Percentiles rank a stretch among this genome's conserved stretches.
Evolutionary conservation across 345 rosid species (phyloP).

Genomic region (Turritis glabra): DNA sequence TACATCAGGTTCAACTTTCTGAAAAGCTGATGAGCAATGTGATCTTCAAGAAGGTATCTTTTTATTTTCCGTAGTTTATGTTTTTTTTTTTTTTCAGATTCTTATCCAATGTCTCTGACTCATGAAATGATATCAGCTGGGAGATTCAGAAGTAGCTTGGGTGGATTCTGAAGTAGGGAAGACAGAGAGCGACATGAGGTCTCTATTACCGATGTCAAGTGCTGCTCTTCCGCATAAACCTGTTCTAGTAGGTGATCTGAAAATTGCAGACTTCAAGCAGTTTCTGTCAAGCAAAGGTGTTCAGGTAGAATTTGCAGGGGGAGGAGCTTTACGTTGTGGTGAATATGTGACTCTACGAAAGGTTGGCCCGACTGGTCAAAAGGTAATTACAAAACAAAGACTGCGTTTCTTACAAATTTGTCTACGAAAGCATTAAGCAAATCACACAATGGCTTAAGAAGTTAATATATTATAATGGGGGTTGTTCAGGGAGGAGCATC

Average conservation of each 20-base stretch:
- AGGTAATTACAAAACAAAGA: constrained; percentile 47
- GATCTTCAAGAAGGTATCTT: constrained; percentile 81
- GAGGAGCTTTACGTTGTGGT: constrained; percentile 91
- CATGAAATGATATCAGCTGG: constrained; percentile 53
- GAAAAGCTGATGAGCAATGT: constrained; percentile 97
- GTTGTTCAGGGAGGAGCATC: constrained; percentile 70
- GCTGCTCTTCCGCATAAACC: constrained; percentile 75
- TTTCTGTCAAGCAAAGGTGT: constrained; percentile 90
- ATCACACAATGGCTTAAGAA: background rate
- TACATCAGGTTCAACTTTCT: constrained; percentile 82
- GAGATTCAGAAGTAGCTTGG: constrained; percentile 96
- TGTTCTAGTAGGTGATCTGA: constrained; percentile 88
- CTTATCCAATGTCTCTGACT: background rate
- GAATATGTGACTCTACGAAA: constrained; percentile 87
- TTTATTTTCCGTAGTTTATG: background rate
- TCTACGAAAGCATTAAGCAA: background rate
- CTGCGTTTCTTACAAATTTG: background rate
- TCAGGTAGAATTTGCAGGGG: constrained; percentile 95
- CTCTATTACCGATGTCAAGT: constrained; percentile 64
- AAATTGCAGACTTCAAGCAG: constrained; percentile 91
- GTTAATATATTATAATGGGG: background rate
- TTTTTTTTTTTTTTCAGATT: background rate
- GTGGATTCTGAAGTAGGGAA: constrained; percentile 86
- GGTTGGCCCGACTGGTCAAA: constrained; percentile 72
- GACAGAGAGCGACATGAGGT: constrained; percentile 66